Base-by-base conservation (phyloP, 345 rosid species). In the Aquilaria sinensis region DNA sequence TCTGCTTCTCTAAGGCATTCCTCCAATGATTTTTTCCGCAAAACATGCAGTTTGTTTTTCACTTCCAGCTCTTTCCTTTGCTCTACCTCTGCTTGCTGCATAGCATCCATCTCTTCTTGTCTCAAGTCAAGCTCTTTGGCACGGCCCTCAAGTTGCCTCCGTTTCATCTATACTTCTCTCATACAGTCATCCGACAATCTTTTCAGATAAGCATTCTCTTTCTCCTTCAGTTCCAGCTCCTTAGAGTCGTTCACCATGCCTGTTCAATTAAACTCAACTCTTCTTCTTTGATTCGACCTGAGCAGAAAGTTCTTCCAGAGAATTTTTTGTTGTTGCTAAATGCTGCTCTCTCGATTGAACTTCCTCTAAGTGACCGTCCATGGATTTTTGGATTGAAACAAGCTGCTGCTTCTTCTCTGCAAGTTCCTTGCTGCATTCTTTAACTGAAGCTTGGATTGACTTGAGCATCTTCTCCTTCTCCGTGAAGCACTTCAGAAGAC, bases 111-210 rank as follows among this genome's bases (percentile, higher is more conserved):
- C 31, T 56, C 32, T 58, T 46, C 66, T 67, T 65, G 70, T 57
- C 57, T 74, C 58, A 50, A 51, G 50, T 78, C 75, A 33, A 71
- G 57, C 46, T 81, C 74, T 56, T 53, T 75, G 31, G 31, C 16
- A 34, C 37, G 50, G 53, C 57, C 66, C 11, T 58, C 57, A 14
- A 69, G 29, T 37, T 51, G 49, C 49, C 11, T 51, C 50, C 15
- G 23, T 34, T 51, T 56, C 29, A 16, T 16, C 43, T 51, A 56
- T 6, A 62, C 23, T 51, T 34, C 13, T 16, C 41, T 33, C 47
- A 34, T 14, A 48, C 49, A 2, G 12, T 62, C 65, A 16, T 54
- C 50, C 55, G 69, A 41, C 12, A 70, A 73, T 63, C 45, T 52
- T 76, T 57, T 46, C 11, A 72, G n/a, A 37, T 31, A 61, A 67